Evolutionary conservation across 2,329 filamentous ascomycete species (phyloP).

Genomic region (Cytospora piceae): DNA sequence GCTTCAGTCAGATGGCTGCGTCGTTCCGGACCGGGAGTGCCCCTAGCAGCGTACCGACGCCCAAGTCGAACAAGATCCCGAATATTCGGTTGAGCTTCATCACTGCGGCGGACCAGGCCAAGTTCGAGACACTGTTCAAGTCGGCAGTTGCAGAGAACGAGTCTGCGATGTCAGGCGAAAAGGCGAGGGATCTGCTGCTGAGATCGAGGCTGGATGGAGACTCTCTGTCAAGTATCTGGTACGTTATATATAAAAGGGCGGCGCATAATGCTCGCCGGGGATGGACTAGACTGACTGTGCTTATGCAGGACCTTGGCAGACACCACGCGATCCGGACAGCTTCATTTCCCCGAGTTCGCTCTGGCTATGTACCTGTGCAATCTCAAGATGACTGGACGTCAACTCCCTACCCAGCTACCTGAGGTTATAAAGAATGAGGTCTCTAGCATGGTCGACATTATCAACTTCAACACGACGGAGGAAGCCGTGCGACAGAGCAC

Average conservation of each 20-base stretch:
- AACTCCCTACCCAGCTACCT: constrained; percentile 73
- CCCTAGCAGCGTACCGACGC: constrained; percentile 53
- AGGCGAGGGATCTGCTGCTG: constrained; percentile 85
- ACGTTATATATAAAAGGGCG: constrained; percentile 35
- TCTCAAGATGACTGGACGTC: constrained; percentile 84
- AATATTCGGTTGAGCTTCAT: constrained; percentile 96
- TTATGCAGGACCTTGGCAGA: constrained; percentile 81
- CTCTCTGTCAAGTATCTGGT: constrained; percentile 92
- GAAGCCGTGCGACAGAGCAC: constrained; percentile 61
- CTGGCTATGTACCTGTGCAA: constrained; percentile 99
- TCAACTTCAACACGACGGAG: constrained; percentile 89
- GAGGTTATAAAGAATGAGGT: constrained; percentile 94
- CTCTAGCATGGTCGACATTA: constrained; percentile 99
- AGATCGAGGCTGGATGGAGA: constrained; percentile 87
- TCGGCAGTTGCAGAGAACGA: constrained; percentile 85
- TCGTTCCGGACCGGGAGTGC: constrained; percentile 62
- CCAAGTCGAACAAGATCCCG: constrained; percentile 74
- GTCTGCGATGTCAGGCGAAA: constrained; percentile 88
- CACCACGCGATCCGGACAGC: constrained; percentile 92
- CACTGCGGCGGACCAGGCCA: constrained; percentile 89
- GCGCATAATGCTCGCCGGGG: not conserved
- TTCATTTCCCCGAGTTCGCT: constrained; percentile 97
- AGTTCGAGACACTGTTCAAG: constrained; percentile 97
- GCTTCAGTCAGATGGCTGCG: constrained; percentile 68
- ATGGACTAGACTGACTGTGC: constrained; percentile 7